Conservation (phyloP, 306 rosid species). For the Medicago arabica region DNA sequence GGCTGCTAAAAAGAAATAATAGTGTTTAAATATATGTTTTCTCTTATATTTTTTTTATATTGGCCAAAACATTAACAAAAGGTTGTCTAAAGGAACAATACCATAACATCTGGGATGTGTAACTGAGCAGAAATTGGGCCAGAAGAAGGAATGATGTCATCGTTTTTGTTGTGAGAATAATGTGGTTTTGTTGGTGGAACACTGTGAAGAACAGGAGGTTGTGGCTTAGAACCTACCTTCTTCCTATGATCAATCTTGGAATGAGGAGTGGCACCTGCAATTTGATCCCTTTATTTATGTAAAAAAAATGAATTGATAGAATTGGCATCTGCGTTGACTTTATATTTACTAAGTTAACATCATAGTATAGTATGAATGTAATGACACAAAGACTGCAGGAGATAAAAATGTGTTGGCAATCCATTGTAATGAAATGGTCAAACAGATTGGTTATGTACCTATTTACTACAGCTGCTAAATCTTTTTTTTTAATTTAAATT, state of each 20-base stretch:
- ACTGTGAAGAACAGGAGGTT: conserved; percentile 56
- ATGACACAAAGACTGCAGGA: neutral
- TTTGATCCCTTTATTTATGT: neutral
- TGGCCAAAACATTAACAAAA: neutral
- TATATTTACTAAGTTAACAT: neutral
- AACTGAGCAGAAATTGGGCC: conserved; percentile 49
- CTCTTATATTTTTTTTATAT: neutral
- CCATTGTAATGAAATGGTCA: neutral
- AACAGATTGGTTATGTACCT: neutral
- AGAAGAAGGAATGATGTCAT: conserved; percentile 44
- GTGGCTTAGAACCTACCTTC: conserved; percentile 57
- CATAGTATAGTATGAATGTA: neutral
- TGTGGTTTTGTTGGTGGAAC: conserved; percentile 43
- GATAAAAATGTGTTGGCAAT: neutral
- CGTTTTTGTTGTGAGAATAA: too few species aligned
- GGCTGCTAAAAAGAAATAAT: conserved; percentile 52
- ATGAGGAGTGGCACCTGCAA: conserved; percentile 65
- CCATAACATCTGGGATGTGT: conserved; percentile 46
- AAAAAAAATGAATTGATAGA: neutral
- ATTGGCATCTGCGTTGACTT: neutral
- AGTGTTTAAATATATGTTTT: neutral
- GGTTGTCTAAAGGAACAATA: conserved; percentile 21
- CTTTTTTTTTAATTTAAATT: neutral
- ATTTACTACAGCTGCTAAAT: neutral
- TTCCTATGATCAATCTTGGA: conserved; percentile 48